phyloP scores from a whole-genome alignment of 78 protist genomes.

The Dictyostelium citrinum region DNA sequence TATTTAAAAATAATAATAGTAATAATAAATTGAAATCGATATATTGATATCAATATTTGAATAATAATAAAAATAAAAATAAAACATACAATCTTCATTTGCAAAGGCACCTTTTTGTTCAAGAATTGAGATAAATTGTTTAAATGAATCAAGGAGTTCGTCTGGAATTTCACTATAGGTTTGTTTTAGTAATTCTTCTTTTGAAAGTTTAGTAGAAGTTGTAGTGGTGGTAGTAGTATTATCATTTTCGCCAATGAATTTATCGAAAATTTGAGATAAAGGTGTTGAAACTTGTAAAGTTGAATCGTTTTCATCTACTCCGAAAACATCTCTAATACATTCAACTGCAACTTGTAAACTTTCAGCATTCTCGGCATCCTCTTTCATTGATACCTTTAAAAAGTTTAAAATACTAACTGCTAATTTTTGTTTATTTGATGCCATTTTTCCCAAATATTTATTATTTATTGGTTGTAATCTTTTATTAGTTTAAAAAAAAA shows the following conservation, averaged over 20 bases:
- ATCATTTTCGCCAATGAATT: not conserved
- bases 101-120: constrained; percentile 28
- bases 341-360: constrained; percentile 32
- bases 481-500: not conserved
- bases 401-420: constrained; percentile 49
- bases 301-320: constrained; percentile 36
- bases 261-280: constrained; percentile 22
- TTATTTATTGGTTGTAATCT: not conserved
- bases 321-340: constrained; percentile 38
- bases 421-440: constrained; percentile 17
- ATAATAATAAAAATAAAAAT: too few species aligned
- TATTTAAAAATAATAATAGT: too few species aligned
- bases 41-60: too few species aligned
- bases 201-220: not conserved
- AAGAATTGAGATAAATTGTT: constrained; percentile 10
- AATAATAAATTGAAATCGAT: too few species aligned
- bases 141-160: not conserved
- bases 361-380: constrained; percentile 11
- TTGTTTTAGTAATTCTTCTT: not conserved
- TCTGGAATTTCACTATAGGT: constrained; percentile 8
- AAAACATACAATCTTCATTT: constrained; percentile 29
- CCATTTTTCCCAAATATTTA: constrained; percentile 20
- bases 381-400: not conserved
- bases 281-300: not conserved
- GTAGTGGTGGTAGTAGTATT: constrained; percentile 1